Base-by-base conservation (phyloP, 129 eudicot genomes). In the Pseudognaphalium luteoalbum region DNA sequence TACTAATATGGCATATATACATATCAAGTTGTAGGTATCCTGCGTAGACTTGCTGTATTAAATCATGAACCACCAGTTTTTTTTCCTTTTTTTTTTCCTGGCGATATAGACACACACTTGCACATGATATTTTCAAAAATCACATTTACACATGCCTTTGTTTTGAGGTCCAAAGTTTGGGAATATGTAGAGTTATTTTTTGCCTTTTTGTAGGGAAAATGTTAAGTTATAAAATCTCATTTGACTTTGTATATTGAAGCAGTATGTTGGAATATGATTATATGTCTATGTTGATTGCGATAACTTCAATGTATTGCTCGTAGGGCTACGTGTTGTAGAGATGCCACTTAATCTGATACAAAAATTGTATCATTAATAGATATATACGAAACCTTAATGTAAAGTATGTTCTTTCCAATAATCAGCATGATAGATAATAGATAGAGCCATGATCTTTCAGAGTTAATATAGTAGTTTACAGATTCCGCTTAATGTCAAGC, bases 361-460 rank as follows among this genome's bases (percentile, higher is more conserved):
- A 57, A 57, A 57, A 6, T 6, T 57, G 28, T 57, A 19, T 57
- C 3, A 2, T 57, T 57, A 57, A n/a, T 4, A 47, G 54, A 47
- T 57, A 57, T 21, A 57, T 57, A 57, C 4, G 12, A 57, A 20
- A 57, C 28, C 22, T 57, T 57, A n/a, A 57, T 20, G 28, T 57
- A 57, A 57, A 20, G 12, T 57, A 20, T 57, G 28, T 20, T 17
- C 4, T 57, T 6, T 57, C 29, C 62, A 57, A 20, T 7, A n/a
- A n/a, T 57, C 62, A 57, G 4, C 62, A 56, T 56, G 21, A 5
- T 19, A 56, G 61, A 56, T n/a, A 56, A 5, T 19, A 56, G 61
- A 56, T n/a, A 56, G 61, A 52, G 17, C 65, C 65, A 71, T 52
- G 64, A 34, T 32, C 52, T n/a, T 71, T 32, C 22, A 37, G 29